Evolutionary conservation across 192 early-diverging fungal genomes (phyloP).

Genomic region (Rhizoclosmatium sp.): DNA sequence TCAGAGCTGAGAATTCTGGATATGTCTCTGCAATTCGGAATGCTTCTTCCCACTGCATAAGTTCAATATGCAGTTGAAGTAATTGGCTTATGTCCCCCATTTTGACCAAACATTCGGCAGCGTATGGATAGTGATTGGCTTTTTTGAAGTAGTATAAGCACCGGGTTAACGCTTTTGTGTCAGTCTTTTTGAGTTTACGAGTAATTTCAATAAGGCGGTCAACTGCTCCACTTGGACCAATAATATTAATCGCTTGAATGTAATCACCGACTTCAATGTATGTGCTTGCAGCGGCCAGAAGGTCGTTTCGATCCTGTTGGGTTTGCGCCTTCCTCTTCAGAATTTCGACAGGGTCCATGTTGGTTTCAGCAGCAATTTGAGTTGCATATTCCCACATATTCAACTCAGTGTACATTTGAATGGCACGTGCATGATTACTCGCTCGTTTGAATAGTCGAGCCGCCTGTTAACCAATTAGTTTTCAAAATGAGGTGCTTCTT

Average conservation of each 20-base stretch:
- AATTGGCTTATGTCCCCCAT: conserved; percentile 59
- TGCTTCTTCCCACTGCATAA: conserved; percentile 64
- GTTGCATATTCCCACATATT: conserved; percentile 68
- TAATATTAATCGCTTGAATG: conserved; percentile 61
- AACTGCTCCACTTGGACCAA: conserved; percentile 57
- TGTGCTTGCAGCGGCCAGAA: conserved; percentile 63
- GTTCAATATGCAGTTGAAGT: conserved; percentile 55
- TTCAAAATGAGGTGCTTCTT: not conserved
- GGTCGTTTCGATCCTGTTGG: conserved; percentile 62
- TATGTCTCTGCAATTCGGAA: conserved; percentile 60
- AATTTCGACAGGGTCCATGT: conserved; percentile 53
- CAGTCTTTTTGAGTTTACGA: conserved; percentile 48
- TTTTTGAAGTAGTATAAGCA: conserved; percentile 63
- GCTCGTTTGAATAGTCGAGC: conserved; percentile 54
- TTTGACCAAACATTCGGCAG: conserved; percentile 60
- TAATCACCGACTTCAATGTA: conserved; percentile 68
- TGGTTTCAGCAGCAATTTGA: conserved; percentile 56
- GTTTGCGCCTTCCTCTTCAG: conserved; percentile 65
- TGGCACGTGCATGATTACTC: conserved; percentile 59
- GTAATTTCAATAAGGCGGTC: conserved; percentile 63
- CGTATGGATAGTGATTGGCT: conserved; percentile 51
- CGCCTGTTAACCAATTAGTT: conserved; percentile 48
- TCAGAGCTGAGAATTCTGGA: conserved; percentile 52
- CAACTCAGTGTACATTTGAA: conserved; percentile 67
- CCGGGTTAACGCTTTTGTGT: conserved; percentile 50